Percentiles rank a stretch among this genome's conserved stretches.
These are phyloP conservation scores for Penicillium taxi DNA, from an alignment of 495 filamentous ascomycete species.

Conservation along the genomic window DNA sequence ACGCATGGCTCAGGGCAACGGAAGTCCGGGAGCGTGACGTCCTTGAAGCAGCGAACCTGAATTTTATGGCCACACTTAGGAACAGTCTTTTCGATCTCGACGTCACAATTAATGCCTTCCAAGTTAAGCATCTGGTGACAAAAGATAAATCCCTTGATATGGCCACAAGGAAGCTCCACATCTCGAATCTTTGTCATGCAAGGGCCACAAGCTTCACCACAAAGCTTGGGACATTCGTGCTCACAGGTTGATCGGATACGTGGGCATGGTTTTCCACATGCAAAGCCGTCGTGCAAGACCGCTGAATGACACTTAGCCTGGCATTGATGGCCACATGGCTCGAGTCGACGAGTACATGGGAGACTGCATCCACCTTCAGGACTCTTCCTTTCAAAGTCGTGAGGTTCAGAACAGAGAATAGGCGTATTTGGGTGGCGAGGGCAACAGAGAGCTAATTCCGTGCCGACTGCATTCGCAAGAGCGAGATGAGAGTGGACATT, in stretches of 20 bases:
- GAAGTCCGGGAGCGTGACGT: slow-evolving; percentile 29
- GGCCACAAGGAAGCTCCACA: slow-evolving; percentile 52
- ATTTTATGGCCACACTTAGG: slow-evolving; percentile 49
- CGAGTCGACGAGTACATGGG: slow-evolving; percentile 51
- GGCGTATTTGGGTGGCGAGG: slow-evolving; percentile 55
- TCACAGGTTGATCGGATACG: slow-evolving; percentile 48
- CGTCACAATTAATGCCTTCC: slow-evolving; percentile 28
- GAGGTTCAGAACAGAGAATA: slow-evolving; percentile 49
- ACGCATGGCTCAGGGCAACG: slow-evolving; percentile 44
- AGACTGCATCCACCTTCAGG: slow-evolving; percentile 67
- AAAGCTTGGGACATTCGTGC: slow-evolving; percentile 53
- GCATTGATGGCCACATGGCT: slow-evolving; percentile 69
- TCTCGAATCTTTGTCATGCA: slow-evolving; percentile 36
- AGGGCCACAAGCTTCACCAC: slow-evolving; percentile 49
- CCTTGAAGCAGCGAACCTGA: slow-evolving; percentile 40
- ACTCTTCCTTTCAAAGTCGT: slow-evolving; percentile 52
- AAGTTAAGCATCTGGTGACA: slow-evolving; percentile 48
- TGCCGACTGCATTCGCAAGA: slow-evolving; percentile 43
- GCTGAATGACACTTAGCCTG: slow-evolving; percentile 62
- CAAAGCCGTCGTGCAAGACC: slow-evolving; percentile 52
- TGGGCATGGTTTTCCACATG: slow-evolving; percentile 54
- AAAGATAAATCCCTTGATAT: slow-evolving; percentile 34
- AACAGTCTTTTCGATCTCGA: slow-evolving; percentile 35
- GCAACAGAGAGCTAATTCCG: slow-evolving; percentile 51
- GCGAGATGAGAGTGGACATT: slow-evolving; percentile 52